Percentiles rank a stretch among this genome's conserved stretches.
Conservation (phyloP, 495 filamentous ascomycete genomes). For the Xylaria telfairii region DNA sequence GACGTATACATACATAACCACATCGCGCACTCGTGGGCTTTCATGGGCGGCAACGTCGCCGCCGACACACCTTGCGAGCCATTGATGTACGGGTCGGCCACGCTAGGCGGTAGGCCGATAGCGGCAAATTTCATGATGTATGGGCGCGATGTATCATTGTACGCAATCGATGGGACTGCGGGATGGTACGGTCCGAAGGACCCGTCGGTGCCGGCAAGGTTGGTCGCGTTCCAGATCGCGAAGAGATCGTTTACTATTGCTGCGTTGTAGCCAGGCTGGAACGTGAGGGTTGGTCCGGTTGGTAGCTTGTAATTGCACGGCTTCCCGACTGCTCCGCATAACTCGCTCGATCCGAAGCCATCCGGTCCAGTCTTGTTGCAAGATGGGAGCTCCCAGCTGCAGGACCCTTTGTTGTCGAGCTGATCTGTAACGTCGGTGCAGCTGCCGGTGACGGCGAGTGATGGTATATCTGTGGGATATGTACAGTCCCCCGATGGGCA, state of each 20-base stretch:
- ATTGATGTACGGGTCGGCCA: background rate
- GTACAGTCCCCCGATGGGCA: background rate
- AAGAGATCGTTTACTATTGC: background rate
- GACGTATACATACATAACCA: background rate
- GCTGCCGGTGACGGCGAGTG: background rate
- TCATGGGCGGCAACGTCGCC: background rate
- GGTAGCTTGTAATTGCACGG: background rate
- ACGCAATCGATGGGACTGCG: background rate
- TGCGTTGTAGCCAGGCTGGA: background rate
- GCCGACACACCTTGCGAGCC: background rate
- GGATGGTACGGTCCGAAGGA: background rate
- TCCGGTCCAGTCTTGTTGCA: background rate
- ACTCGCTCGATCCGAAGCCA: background rate
- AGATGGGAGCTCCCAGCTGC: background rate
- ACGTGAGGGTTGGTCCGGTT: background rate
- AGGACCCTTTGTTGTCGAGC: background rate
- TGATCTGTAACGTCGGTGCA: background rate
- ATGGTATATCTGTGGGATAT: background rate
- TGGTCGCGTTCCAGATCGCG: background rate
- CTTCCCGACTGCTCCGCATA: background rate
- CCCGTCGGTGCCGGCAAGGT: background rate
- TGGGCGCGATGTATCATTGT: background rate
- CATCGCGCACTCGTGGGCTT: background rate
- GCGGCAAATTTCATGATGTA: background rate
- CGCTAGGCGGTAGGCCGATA: background rate